Conservation (phyloP, 495 filamentous ascomycete species). For the Evansstolkia leycettana region DNA sequence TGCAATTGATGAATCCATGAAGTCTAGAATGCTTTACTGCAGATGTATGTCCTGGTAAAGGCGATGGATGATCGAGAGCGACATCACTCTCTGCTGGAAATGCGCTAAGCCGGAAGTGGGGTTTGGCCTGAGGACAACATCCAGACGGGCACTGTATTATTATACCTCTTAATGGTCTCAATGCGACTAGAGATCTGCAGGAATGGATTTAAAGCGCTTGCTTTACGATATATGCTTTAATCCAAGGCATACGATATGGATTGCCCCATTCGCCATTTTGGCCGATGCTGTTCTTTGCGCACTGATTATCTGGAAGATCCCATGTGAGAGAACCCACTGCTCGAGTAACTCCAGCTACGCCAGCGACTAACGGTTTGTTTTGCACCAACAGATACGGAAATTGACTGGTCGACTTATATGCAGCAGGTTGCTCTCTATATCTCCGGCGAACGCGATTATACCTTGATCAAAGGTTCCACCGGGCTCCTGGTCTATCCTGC, state of each 20-base stretch:
- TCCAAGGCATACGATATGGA: constrained; percentile 47
- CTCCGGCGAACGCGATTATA: constrained; percentile 79
- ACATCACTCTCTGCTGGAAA: neutral
- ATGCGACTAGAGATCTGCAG: neutral
- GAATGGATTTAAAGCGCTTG: constrained; percentile 10
- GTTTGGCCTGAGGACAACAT: neutral
- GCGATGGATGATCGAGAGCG: neutral
- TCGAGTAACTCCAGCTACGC: too few species aligned
- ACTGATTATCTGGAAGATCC: constrained; percentile 70
- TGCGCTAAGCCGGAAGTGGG: neutral
- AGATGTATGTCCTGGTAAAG: too few species aligned
- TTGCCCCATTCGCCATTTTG: constrained; percentile 55
- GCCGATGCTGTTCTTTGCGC: constrained; percentile 61
- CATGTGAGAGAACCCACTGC: constrained; percentile 57
- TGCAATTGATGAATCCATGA: too few species aligned
- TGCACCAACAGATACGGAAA: constrained; percentile 72
- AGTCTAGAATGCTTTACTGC: too few species aligned
- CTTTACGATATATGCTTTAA: constrained; percentile 19
- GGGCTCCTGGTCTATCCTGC: constrained; percentile 92
- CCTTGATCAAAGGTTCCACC: constrained; percentile 71
- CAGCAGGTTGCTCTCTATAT: constrained; percentile 72
- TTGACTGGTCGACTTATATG: constrained; percentile 97
- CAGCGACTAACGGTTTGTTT: neutral
- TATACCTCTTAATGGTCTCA: neutral
- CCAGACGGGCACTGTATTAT: neutral